phyloP scores from a whole-genome alignment of 73 alveolate species.

The Symbiodinium pilosum region DNA sequence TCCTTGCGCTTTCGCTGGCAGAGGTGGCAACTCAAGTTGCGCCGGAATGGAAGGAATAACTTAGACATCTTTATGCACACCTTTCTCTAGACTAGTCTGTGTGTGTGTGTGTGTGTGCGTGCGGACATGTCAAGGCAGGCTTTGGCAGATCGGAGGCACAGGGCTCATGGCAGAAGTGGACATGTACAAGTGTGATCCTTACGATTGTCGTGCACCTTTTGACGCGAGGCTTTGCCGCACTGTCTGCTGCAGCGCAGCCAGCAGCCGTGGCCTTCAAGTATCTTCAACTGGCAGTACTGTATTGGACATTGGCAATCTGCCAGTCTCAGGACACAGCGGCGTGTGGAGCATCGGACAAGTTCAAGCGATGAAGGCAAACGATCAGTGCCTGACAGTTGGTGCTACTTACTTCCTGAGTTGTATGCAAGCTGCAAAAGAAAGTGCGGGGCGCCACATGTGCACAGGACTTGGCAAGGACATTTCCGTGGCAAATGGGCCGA shows the following conservation, averaged over 20 bases:
- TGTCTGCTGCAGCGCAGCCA: constrained; percentile 19
- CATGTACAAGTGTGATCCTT: background rate
- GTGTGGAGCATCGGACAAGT: background rate
- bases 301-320: too few relatives aligned
- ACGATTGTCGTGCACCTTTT: too few relatives aligned
- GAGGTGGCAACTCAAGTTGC: background rate
- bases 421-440: too few relatives aligned
- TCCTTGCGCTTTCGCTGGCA: background rate
- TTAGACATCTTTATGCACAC: too few relatives aligned
- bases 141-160: background rate
- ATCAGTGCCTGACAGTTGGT: too few relatives aligned
- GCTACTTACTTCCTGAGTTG: too few relatives aligned
- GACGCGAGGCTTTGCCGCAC: constrained; percentile 11
- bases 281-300: too few relatives aligned
- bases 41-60: too few relatives aligned
- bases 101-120: background rate
- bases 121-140: background rate
- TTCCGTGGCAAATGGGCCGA: too few relatives aligned
- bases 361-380: too few relatives aligned
- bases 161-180: background rate
- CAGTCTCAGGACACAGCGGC: background rate
- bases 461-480: too few relatives aligned
- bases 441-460: too few relatives aligned
- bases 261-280: background rate
- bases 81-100: background rate